Conservation (phyloP, 1,139 yeast species). For the Zhuliangozyma parablackwelliae region DNA sequence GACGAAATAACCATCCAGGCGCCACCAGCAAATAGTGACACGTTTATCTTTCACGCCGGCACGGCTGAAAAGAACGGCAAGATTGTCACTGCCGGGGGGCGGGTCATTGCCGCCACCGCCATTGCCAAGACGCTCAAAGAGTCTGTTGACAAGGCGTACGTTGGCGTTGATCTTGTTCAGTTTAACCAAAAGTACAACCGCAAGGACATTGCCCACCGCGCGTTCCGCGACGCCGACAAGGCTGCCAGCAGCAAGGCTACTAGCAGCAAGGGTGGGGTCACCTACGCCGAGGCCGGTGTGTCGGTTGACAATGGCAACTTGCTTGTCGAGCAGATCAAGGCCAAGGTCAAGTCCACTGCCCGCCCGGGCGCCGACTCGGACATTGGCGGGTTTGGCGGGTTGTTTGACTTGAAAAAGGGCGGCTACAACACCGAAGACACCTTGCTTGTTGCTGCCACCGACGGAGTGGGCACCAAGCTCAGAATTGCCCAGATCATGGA, state of each 20-base stretch:
- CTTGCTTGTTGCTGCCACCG: slow-evolving; percentile 92
- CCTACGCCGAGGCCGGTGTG: slow-evolving; percentile 94
- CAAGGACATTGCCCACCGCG: slow-evolving; percentile 93
- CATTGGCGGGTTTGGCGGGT: slow-evolving; percentile 98
- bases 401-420: slow-evolving; percentile 84
- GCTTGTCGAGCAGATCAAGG: slow-evolving; percentile 86
- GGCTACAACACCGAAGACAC: slow-evolving; percentile 78
- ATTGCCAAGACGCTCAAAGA: slow-evolving; percentile 68
- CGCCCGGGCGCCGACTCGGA: slow-evolving; percentile 97
- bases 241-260: slow-evolving; percentile 2
- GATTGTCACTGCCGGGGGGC: slow-evolving; percentile 86
- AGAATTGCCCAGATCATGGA: slow-evolving; percentile 88
- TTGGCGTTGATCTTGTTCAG: slow-evolving; percentile 71
- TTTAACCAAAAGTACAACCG: slow-evolving; percentile 80
- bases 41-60: slow-evolving; percentile 93
- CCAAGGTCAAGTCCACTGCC: slow-evolving; percentile 87
- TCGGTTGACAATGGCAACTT: slow-evolving; percentile 93
- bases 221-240: slow-evolving; percentile 57
- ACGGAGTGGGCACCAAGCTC: slow-evolving; percentile 97
- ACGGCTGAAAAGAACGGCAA: slow-evolving; percentile 57
- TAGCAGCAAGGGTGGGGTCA: slow-evolving; percentile 42
- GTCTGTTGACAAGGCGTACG: slow-evolving; percentile 83
- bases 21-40: slow-evolving; percentile 23
- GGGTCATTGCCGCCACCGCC: slow-evolving; percentile 95
- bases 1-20: slow-evolving; percentile 66